Evolutionary conservation across 345 rosid genomes (phyloP).

Genomic region (Rhodomyrtus tomentosa): DNA sequence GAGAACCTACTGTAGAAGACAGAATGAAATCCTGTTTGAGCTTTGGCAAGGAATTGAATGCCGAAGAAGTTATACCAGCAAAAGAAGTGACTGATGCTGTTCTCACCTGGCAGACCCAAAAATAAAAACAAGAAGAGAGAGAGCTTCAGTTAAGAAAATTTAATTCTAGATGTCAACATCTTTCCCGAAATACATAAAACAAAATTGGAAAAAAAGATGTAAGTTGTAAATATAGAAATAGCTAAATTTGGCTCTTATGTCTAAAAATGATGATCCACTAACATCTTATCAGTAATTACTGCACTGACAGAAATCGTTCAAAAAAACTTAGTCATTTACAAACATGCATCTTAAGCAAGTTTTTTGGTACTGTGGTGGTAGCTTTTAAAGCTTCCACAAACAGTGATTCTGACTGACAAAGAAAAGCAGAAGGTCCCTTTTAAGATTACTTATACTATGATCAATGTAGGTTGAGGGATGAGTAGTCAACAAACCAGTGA

Average conservation of each 20-base stretch:
- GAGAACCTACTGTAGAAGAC: constrained; percentile 53
- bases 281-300: neutral
- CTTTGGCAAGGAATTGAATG: constrained; percentile 44
- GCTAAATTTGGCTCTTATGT: neutral
- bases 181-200: neutral
- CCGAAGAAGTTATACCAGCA: constrained; percentile 84
- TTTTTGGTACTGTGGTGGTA: neutral
- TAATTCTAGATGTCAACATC: neutral
- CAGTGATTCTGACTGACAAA: neutral
- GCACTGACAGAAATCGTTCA: neutral
- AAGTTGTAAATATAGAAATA: neutral
- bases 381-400: neutral
- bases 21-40: constrained; percentile 51
- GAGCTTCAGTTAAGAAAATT: neutral
- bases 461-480: neutral
- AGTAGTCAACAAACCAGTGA: constrained; percentile 49
- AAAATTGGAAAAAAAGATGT: neutral
- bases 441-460: neutral
- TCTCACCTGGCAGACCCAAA: constrained; percentile 46
- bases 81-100: constrained; percentile 78
- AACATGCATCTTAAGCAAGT: neutral
- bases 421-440: neutral
- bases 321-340: neutral
- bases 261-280: neutral
- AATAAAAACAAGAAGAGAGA: neutral